Conservation (phyloP, 164 flowering plant species). For the Chimonanthus praecox region DNA sequence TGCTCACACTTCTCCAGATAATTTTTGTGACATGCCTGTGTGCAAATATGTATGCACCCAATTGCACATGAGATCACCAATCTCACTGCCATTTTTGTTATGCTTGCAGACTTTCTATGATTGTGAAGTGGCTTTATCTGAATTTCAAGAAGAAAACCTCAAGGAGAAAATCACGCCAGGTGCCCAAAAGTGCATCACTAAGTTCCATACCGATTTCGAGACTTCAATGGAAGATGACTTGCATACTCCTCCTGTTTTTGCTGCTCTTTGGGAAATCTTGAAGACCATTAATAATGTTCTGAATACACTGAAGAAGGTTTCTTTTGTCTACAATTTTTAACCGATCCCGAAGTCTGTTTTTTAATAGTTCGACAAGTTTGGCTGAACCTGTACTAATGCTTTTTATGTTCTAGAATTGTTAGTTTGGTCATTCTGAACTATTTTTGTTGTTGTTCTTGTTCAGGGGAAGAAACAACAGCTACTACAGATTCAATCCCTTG, state of each 20-base stretch:
- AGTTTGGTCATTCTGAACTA: not conserved
- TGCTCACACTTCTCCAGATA: no score
- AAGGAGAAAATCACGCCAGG: conserved; percentile 34
- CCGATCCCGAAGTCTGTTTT: not conserved
- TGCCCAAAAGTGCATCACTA: conserved; percentile 50
- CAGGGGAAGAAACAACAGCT: conserved; percentile 39
- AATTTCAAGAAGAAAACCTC: conserved; percentile 31
- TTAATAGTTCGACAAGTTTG: not conserved
- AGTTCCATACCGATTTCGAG: conserved; percentile 51
- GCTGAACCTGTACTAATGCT: not conserved
- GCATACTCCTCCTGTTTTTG: conserved; percentile 50
- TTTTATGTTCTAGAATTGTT: not conserved
- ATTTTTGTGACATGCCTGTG: no score
- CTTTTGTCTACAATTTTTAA: not conserved
- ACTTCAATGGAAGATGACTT: conserved; percentile 73
- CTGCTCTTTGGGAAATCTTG: conserved; percentile 53
- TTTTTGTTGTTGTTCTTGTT: no score
- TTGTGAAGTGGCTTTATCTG: conserved; percentile 50
- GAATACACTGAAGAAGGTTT: conserved; percentile 44
- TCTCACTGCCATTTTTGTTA: not conserved
- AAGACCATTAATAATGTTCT: conserved; percentile 51
- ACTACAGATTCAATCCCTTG: conserved; percentile 41
- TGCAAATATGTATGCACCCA: not conserved
- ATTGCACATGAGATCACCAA: not conserved
- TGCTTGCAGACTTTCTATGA: conserved; percentile 67